Base-by-base conservation (phyloP, 169 alveolate genomes). In the Eimeria falciformis region DNA sequence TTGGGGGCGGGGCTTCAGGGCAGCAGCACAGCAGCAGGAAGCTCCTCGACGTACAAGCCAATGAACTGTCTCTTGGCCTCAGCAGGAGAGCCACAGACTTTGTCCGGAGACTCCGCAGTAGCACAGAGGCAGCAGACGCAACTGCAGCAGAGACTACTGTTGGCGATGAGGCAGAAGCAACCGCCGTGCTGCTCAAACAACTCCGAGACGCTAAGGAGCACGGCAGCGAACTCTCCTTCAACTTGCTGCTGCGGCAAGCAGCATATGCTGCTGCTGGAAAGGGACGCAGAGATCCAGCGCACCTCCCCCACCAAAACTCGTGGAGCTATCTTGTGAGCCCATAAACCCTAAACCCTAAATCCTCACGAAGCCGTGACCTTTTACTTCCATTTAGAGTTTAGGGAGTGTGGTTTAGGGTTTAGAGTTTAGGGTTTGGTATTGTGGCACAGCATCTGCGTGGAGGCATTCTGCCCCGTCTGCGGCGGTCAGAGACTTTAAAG, bases 201-300 rank as follows among this genome's bases (percentile, higher is more conserved):
- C 37, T 68, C 45, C 5, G 6, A 68, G 79, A 68, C 47, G 79
- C 79, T 1, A 33, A 68, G 79, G 47, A 68, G 37, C 47, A 25
- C 12, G 79, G 79, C 4, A 68, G 27, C 17, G 79, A 68, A 14
- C 47, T 68, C 11, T 45, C 23, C 0, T 33, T 68, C 18, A 21
- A 68, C 17, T 29, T 68, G 79, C 79, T 68, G 79, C 79, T 68
- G 79, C 79, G 27, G 79, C 79, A 68, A 23, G 79, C 79, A 68
- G 79, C 79, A 6, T 25, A 68, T 5, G 79, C 79, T 25, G 79
- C 79, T 68, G 79, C 79, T 68, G 79, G 47, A 33, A 68, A 33
- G 5, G 37, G 79, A 33, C 25, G 37, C 79, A 25, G 79, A 9
- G 5, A 7, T 23, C 43, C 79, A 0, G 21, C 21, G 7, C 71